These are phyloP conservation scores for Bjerkandera adusta DNA, from an alignment of 1,284 basidiomycete genomes.

Conservation along the genomic window DNA sequence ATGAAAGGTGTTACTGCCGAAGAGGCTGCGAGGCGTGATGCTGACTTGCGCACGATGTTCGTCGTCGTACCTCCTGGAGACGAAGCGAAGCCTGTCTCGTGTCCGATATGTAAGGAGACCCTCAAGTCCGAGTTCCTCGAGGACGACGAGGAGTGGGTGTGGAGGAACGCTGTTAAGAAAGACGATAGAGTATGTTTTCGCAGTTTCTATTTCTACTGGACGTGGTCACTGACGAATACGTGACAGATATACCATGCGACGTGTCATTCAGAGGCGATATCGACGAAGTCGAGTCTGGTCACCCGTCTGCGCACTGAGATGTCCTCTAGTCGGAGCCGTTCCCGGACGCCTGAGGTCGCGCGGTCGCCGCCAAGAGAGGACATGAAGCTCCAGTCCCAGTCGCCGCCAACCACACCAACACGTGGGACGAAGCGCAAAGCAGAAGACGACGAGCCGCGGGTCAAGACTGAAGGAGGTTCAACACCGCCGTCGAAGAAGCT, in stretches of 20 bases:
- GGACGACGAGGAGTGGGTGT: slow-evolving; percentile 99
- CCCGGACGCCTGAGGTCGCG: slow-evolving; percentile 62
- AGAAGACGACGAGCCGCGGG: slow-evolving; percentile 40
- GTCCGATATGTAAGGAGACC: slow-evolving; percentile 95
- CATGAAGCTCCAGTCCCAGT: slow-evolving; percentile 25
- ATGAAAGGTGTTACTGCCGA: slow-evolving; percentile 60
- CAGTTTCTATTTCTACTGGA: neutral
- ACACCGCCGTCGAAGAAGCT: slow-evolving; percentile 30
- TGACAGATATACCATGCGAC: slow-evolving; percentile 86
- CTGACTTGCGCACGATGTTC: slow-evolving; percentile 73
- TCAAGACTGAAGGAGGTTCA: slow-evolving; percentile 13
- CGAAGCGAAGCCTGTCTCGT: slow-evolving; percentile 77
- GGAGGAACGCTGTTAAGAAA: slow-evolving; percentile 86
- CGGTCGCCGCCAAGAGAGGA: slow-evolving; percentile 44
- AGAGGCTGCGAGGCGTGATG: slow-evolving; percentile 70
- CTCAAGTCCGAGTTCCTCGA: slow-evolving; percentile 93
- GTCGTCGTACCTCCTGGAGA: slow-evolving; percentile 88
- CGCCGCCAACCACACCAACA: slow-evolving; percentile 44
- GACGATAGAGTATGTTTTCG: slow-evolving; percentile 70
- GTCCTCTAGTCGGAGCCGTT: slow-evolving; percentile 55
- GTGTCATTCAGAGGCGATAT: slow-evolving; percentile 79
- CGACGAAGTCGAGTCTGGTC: slow-evolving; percentile 59
- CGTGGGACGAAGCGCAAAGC: slow-evolving; percentile 69
- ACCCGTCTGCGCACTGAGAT: slow-evolving; percentile 62
- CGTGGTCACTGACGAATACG: slow-evolving; percentile 7